Evolutionary conservation across 1,284 basidiomycete genomes (phyloP), one percentile per base, ranked within the genome.

Genomic region (Moesziomyces globuligerus): DNA sequence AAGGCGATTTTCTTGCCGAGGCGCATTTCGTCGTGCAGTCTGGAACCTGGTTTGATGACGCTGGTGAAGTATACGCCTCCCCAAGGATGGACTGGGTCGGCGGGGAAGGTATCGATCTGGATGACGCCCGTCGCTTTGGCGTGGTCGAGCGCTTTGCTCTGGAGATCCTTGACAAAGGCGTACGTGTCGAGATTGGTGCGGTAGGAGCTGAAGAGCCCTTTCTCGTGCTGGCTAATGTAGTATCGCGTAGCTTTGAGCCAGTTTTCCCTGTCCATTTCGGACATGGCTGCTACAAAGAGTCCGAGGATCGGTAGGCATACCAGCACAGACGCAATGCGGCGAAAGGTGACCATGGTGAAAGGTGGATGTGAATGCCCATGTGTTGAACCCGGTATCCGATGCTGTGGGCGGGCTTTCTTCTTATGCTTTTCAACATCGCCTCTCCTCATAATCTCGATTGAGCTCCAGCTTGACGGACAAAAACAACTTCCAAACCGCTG

Each of bases 51-150:
- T 17, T 40, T 20, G 18, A 59, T 48, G 18, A 53, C 24, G 36
- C 49, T 52, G 26, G 50, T 20, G 32, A 53, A 60, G 36, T 60
- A 60, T n/a, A n/a, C 17, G 32, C 15, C 32, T 10, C 32, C 32
- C 32, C 32, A 34, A n/a, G 32, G 32, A 34, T 34, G 32, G 15
- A 17, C 32, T 34, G 32, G 32, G 5, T 34, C 32, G 32, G 32
- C 32, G 2, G 32, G 32, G 32, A 34, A 17, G 7, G 15, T 34
- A 17, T 17, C 17, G 32, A 49, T 40, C 8, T 26, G 54, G 9
- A 57, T 48, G 10, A 49, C 54, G 6, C 42, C 42, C 4, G 11
- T 21, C 3, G 15, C 0, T 4, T 7, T 17, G 17, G 47, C 54
- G 4, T 45, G 47, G 5, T 4, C 21, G 8, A 49, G 17, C 11